These are phyloP conservation scores for Platismatia glauca DNA, from an alignment of 495 filamentous ascomycete species.

Conservation along the genomic window DNA sequence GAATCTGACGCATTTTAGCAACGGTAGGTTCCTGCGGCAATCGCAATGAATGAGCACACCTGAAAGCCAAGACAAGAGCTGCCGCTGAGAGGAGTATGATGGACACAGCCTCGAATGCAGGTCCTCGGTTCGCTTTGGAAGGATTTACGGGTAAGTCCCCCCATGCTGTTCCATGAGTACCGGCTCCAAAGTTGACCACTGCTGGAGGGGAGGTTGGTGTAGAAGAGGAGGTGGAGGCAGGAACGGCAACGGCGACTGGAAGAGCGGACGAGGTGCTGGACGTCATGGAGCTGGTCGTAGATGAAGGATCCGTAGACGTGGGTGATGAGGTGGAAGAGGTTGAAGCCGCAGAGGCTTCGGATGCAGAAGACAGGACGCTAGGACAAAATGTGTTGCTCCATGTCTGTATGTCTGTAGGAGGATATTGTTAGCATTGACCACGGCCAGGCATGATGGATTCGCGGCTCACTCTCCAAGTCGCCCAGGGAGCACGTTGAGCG, in stretches of 20 bases:
- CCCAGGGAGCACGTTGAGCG: slow-evolving; percentile 14
- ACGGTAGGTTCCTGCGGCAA: not conserved
- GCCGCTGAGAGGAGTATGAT: slow-evolving; percentile 15
- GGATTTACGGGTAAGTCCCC: not conserved
- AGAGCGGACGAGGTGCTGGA: not conserved
- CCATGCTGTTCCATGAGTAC: slow-evolving; percentile 18
- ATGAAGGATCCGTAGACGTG: not conserved
- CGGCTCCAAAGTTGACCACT: slow-evolving; percentile 8
- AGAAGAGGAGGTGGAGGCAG: not conserved
- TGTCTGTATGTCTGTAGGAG: slow-evolving; percentile 7
- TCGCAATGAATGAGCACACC: not conserved
- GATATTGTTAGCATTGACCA: slow-evolving; percentile 1
- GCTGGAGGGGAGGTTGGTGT: not conserved
- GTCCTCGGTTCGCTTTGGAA: slow-evolving; percentile 13
- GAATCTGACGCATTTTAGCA: slow-evolving; percentile 4
- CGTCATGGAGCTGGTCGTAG: not conserved
- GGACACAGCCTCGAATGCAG: slow-evolving; percentile 19
- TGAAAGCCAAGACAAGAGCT: slow-evolving; percentile 17
- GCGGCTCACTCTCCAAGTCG: slow-evolving; percentile 10
- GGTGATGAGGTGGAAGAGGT: not conserved
- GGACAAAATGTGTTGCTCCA: slow-evolving; percentile 17
- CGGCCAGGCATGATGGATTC: not conserved
- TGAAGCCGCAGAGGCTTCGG: slow-evolving; percentile 2
- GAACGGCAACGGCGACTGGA: not conserved
- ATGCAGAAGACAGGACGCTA: slow-evolving; percentile 13